These are phyloP conservation scores for Notholithocarpus densiflorus DNA, from an alignment of 306 rosid genomes.

Conservation along the genomic window DNA sequence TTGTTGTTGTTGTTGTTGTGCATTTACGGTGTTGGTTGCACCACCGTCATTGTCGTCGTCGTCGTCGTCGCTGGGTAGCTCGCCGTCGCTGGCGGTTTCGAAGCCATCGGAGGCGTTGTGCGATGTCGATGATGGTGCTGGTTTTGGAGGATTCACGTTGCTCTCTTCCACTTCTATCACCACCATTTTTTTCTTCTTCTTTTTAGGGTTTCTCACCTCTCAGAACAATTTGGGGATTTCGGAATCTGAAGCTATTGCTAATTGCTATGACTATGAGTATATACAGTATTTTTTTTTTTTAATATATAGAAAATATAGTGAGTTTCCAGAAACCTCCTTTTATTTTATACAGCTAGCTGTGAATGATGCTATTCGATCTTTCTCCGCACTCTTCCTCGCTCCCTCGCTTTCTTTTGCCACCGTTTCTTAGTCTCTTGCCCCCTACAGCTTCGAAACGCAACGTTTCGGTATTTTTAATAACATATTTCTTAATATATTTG, in stretches of 20 bases:
- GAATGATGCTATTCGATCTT: neutral
- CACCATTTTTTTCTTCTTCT: neutral
- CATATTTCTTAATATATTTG: too few relatives aligned
- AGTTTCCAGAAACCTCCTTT: neutral
- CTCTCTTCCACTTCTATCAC: conserved; percentile 22
- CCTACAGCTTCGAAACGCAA: neutral
- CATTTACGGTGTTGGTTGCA: neutral
- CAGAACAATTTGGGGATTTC: too few relatives aligned
- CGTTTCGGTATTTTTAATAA: neutral
- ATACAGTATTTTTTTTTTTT: too few relatives aligned
- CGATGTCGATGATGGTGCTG: conserved; percentile 5
- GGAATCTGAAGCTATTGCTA: too few relatives aligned
- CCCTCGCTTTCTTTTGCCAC: neutral
- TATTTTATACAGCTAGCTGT: too few relatives aligned
- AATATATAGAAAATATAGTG: neutral
- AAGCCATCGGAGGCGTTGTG: conserved; percentile 40
- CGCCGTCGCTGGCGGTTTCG: conserved; percentile 62
- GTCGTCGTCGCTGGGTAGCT: conserved; percentile 32
- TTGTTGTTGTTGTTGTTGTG: neutral
- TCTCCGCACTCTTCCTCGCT: too few relatives aligned
- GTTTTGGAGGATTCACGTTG: conserved; percentile 13
- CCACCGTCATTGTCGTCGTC: conserved; percentile 7
- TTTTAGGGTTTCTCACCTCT: neutral
- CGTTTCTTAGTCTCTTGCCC: neutral
- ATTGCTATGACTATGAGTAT: too few relatives aligned